Evolutionary conservation across 148 eudicot species (phyloP).

Genomic region (Chenopodium suecicum): DNA sequence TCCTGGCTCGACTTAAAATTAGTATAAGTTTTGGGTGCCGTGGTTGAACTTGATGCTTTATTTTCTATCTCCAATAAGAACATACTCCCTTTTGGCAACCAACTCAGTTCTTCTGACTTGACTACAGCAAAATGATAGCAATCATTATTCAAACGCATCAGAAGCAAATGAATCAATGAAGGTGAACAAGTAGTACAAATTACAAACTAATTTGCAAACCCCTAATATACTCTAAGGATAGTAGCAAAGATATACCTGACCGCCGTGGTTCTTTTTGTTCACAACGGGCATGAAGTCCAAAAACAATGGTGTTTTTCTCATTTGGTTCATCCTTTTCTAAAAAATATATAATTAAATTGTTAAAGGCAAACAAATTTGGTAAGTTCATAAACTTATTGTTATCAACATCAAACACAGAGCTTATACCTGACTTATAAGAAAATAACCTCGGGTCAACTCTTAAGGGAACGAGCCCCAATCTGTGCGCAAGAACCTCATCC

Average conservation of each 20-base stretch:
- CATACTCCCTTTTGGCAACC: conserved; percentile 84
- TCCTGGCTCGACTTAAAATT: conserved; percentile 79
- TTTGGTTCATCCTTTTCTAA: conserved; percentile 90
- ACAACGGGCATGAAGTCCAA: conserved; percentile 73
- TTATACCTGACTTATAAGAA: conserved; percentile 77
- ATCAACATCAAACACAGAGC: conserved; percentile 1
- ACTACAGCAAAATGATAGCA: conserved; percentile 39
- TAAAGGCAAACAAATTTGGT: background rate
- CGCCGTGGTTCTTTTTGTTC: conserved; percentile 44
- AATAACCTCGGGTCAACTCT: conserved; percentile 89
- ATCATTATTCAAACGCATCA: conserved; percentile 9
- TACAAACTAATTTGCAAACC: background rate
- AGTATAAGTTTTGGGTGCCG: conserved; percentile 69
- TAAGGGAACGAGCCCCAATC: conserved; percentile 88
- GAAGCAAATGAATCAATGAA: conserved; percentile 3
- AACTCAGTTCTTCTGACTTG: conserved; percentile 62
- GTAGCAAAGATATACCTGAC: conserved; percentile 48
- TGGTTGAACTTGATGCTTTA: conserved; percentile 42
- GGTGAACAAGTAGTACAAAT: background rate
- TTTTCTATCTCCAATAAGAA: conserved; percentile 51
- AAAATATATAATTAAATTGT: conserved; percentile 2
- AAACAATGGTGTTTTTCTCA: conserved; percentile 93
- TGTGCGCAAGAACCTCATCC: conserved; percentile 97
- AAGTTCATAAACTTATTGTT: background rate
- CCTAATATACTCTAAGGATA: background rate